Evolutionary conservation across 2,329 filamentous ascomycete genomes (phyloP).

Genomic region (Tothia fuscella): DNA sequence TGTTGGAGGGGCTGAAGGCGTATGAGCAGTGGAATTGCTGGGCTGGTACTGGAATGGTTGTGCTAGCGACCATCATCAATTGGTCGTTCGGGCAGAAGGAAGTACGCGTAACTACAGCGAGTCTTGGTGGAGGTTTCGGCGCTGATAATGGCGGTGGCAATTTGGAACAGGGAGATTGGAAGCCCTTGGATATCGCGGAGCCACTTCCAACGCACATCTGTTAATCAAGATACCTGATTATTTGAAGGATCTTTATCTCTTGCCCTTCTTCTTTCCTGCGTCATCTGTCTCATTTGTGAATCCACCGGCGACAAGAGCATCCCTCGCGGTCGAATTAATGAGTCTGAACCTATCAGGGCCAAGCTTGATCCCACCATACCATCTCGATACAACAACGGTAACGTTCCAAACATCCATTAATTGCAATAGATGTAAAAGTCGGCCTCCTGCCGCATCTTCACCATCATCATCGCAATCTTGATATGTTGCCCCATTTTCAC

Average conservation of each 20-base stretch:
- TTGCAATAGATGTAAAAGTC: constrained; percentile 82
- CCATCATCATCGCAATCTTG: constrained; percentile 97
- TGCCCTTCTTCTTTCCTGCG: constrained; percentile 16
- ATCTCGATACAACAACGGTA: constrained; percentile 84
- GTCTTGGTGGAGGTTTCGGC: not conserved
- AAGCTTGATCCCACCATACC: constrained; percentile 87
- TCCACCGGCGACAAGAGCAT: constrained; percentile 69
- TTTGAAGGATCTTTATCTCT: not conserved
- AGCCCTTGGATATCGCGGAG: too few species aligned
- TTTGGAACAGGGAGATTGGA: too few species aligned
- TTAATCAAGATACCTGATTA: not conserved
- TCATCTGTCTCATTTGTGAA: constrained; percentile 43
- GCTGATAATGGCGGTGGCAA: too few species aligned
- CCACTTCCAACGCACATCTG: not conserved
- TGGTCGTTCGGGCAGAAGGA: not conserved
- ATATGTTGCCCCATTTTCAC: constrained; percentile 43
- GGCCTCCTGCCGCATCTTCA: constrained; percentile 78
- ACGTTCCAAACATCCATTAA: constrained; percentile 89
- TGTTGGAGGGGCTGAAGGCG: not conserved
- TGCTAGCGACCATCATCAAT: not conserved
- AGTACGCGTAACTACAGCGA: not conserved
- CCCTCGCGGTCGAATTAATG: constrained; percentile 77
- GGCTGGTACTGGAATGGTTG: not conserved
- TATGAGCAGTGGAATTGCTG: constrained; percentile 1
- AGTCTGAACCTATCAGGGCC: constrained; percentile 82